A percentile compares a stretch with the other conserved stretches of the same genome.
Evolutionary conservation across 176 grass and related monocot species (phyloP).

Genomic region (Elaeis guineensis): DNA sequence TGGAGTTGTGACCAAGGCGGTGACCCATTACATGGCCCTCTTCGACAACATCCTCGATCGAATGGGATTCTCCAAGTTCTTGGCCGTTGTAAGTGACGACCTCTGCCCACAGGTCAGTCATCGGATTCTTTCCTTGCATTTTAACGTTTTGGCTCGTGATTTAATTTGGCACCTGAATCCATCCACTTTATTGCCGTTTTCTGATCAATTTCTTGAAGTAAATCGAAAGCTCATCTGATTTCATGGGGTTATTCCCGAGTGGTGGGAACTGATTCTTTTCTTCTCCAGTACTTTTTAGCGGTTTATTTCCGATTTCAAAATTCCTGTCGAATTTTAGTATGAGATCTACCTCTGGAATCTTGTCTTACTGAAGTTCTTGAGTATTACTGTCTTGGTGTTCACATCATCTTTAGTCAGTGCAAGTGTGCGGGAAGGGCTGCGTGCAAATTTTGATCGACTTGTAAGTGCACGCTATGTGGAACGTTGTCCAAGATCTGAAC

Average conservation of each 20-base stretch:
- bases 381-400: no score
- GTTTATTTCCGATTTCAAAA: no score
- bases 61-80: slow-evolving; percentile 69
- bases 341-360: no score
- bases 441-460: slow-evolving; percentile 55
- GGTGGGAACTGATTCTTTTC: slow-evolving; percentile 1
- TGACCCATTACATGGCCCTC: slow-evolving; percentile 51
- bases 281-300: no score
- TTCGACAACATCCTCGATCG: slow-evolving; percentile 60
- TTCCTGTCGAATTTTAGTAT: no score
- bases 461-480: slow-evolving; percentile 66
- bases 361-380: not conserved
- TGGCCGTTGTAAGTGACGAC: slow-evolving; percentile 46
- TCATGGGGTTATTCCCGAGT: slow-evolving; percentile 72
- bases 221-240: no score
- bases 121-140: no score
- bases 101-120: no score
- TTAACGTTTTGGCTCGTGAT: no score
- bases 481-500: slow-evolving; percentile 60
- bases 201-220: no score
- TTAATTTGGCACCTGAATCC: no score
- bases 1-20: slow-evolving; percentile 15
- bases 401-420: slow-evolving; percentile 4
- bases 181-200: no score
- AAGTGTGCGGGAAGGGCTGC: slow-evolving; percentile 34